Conservation (phyloP, 2,329 filamentous ascomycete species). For the Aspergillus fijiensis region DNA sequence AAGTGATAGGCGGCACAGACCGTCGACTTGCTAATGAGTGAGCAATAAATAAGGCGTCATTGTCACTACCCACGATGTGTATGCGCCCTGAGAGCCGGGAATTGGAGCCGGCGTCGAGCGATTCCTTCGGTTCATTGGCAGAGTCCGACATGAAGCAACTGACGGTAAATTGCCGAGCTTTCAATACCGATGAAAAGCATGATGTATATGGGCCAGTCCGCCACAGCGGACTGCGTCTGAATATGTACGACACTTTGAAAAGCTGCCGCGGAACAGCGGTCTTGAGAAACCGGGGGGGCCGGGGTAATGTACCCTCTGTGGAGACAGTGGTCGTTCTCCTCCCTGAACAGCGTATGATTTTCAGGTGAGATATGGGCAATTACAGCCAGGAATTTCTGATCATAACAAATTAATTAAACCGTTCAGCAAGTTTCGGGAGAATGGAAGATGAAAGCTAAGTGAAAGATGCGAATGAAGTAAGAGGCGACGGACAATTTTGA, state of each 20-base stretch:
- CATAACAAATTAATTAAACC: too few species aligned
- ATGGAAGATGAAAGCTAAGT: background rate
- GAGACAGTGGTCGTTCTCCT: background rate
- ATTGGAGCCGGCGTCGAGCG: conserved; percentile 19
- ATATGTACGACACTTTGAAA: conserved; percentile 39
- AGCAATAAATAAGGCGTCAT: conserved; percentile 74
- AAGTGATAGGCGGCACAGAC: conserved; percentile 71
- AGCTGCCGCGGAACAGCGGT: background rate
- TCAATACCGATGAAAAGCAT: conserved; percentile 8
- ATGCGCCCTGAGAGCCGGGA: conserved; percentile 33
- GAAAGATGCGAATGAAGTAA: background rate
- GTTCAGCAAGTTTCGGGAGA: background rate
- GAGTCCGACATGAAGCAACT: conserved; percentile 28
- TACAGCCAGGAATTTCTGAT: background rate
- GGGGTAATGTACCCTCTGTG: background rate
- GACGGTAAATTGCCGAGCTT: background rate
- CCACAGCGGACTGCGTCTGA: conserved; percentile 33
- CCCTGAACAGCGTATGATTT: background rate
- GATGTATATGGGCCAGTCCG: conserved; percentile 26
- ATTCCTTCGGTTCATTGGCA: conserved; percentile 28
- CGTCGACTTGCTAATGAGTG: conserved; percentile 66
- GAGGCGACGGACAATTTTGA: background rate
- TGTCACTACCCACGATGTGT: conserved; percentile 74
- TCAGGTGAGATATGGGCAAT: background rate
- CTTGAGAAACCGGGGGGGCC: background rate